phyloP scores from a whole-genome alignment of 805 yeast species.

The Torulaspora franciscae region DNA sequence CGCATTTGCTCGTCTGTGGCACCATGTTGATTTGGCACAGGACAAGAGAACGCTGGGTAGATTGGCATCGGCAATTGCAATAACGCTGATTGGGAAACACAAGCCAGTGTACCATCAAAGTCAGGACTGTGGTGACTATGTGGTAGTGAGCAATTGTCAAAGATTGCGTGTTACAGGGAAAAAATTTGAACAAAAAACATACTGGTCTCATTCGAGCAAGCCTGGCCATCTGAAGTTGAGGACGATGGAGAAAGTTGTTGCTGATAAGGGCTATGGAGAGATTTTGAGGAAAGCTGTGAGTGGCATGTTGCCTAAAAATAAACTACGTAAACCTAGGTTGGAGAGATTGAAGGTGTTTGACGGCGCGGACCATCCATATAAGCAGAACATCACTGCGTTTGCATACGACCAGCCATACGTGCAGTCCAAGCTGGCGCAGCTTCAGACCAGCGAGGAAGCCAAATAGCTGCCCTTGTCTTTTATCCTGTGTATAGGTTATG shows the following conservation, averaged over 20 bases:
- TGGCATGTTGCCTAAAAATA: conserved; percentile 94
- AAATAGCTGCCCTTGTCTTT: neutral
- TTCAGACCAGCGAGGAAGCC: neutral
- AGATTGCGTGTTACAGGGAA: conserved; percentile 79
- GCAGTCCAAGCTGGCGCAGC: conserved; percentile 6
- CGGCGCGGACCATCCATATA: conserved; percentile 83
- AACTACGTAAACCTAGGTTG: conserved; percentile 69
- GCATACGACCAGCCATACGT: conserved; percentile 68
- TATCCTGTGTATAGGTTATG: conserved; percentile 4
- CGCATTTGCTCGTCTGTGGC: conserved; percentile 88
- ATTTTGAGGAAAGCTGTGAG: conserved; percentile 80
- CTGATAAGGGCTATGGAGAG: conserved; percentile 84
- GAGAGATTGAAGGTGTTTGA: conserved; percentile 84
- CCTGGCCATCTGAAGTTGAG: conserved; percentile 86
- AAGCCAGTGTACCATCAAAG: conserved; percentile 81
- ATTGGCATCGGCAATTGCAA: conserved; percentile 82
- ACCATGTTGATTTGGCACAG: conserved; percentile 83
- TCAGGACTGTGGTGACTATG: conserved; percentile 91
- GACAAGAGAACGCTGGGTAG: conserved; percentile 89
- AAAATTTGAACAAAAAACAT: conserved; percentile 71
- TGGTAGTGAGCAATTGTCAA: conserved; percentile 90
- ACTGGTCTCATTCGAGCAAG: conserved; percentile 82
- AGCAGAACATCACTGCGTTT: conserved; percentile 74
- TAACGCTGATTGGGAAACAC: conserved; percentile 91
- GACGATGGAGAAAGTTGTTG: conserved; percentile 72